These are phyloP conservation scores for Isochrysis galbana DNA, from an alignment of 78 protist genomes.

Conservation along the genomic window DNA sequence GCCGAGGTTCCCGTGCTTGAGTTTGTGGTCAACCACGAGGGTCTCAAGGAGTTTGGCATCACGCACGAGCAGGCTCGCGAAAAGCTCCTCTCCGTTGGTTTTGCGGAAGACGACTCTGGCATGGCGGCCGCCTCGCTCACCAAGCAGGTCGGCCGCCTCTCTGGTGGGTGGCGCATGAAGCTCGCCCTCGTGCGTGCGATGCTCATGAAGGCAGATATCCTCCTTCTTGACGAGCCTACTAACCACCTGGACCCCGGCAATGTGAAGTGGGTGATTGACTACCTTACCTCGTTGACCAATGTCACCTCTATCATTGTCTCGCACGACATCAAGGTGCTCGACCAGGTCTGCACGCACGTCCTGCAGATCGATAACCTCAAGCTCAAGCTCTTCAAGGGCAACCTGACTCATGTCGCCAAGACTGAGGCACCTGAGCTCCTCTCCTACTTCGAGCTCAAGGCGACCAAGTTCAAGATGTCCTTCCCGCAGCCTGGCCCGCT, in stretches of 20 bases:
- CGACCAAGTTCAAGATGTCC: constrained; percentile 48
- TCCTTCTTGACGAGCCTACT: constrained; percentile 92
- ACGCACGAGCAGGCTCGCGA: constrained; percentile 24
- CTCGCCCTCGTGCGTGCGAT: constrained; percentile 54
- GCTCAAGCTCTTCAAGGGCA: constrained; percentile 66
- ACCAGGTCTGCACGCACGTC: constrained; percentile 64
- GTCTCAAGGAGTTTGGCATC: constrained; percentile 54
- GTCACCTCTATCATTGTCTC: constrained; percentile 72
- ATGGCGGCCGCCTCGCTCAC: constrained; percentile 41
- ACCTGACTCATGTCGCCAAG: constrained; percentile 53
- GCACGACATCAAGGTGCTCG: constrained; percentile 77
- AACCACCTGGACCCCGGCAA: constrained; percentile 84
- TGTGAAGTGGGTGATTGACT: constrained; percentile 32
- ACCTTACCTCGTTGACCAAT: not conserved
- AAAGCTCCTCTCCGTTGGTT: constrained; percentile 19
- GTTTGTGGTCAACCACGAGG: constrained; percentile 53
- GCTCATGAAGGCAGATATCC: constrained; percentile 56
- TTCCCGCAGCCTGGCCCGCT: constrained; percentile 74
- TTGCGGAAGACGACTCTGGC: constrained; percentile 27
- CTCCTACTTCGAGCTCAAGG: constrained; percentile 67
- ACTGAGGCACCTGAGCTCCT: constrained; percentile 52
- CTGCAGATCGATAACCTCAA: constrained; percentile 54
- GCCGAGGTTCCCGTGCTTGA: constrained; percentile 36
- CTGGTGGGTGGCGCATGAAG: constrained; percentile 89
- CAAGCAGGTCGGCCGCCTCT: constrained; percentile 47